A percentile compares a stretch with the other conserved stretches of the same genome.
These are phyloP conservation scores for Rhizopus delemar DNA, from an alignment of 371 early-diverging fungal species.

Conservation along the genomic window DNA sequence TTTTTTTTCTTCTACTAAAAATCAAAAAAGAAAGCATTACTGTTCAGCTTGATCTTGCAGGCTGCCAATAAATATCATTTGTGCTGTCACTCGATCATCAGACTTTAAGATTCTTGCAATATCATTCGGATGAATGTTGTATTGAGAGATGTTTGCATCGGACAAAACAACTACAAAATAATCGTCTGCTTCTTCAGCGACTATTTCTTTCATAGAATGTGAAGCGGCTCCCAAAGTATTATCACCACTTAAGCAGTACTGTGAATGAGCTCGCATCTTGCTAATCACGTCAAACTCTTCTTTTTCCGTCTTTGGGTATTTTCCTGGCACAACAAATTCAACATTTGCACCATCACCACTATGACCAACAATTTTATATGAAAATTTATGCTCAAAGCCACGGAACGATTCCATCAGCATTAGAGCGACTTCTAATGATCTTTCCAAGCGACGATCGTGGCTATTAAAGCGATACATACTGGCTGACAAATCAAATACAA, in stretches of 20 bases:
- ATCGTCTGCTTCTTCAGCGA: conserved; percentile 77
- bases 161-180: conserved; percentile 80
- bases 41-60: conserved; percentile 66
- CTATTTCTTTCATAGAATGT: conserved; percentile 70
- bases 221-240: conserved; percentile 75
- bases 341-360: conserved; percentile 79
- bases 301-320: conserved; percentile 77
- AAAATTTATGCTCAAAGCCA: conserved; percentile 80
- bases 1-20: neutral
- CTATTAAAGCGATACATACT: conserved; percentile 78
- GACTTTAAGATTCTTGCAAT: conserved; percentile 70
- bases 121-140: conserved; percentile 76
- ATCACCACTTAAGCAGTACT: conserved; percentile 76
- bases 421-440: conserved; percentile 72
- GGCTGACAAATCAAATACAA: conserved; percentile 82
- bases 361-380: conserved; percentile 78
- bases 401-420: conserved; percentile 88
- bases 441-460: conserved; percentile 69
- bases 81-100: conserved; percentile 69
- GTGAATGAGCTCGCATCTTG: conserved; percentile 68
- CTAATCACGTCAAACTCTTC: conserved; percentile 70
- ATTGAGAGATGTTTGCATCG: conserved; percentile 85
- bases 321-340: conserved; percentile 67
- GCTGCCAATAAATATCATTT: conserved; percentile 74
- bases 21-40: conserved; percentile 33